phyloP scores from a whole-genome alignment of 2,329 filamentous ascomycete species.

The Aspergillus viridinutans region DNA sequence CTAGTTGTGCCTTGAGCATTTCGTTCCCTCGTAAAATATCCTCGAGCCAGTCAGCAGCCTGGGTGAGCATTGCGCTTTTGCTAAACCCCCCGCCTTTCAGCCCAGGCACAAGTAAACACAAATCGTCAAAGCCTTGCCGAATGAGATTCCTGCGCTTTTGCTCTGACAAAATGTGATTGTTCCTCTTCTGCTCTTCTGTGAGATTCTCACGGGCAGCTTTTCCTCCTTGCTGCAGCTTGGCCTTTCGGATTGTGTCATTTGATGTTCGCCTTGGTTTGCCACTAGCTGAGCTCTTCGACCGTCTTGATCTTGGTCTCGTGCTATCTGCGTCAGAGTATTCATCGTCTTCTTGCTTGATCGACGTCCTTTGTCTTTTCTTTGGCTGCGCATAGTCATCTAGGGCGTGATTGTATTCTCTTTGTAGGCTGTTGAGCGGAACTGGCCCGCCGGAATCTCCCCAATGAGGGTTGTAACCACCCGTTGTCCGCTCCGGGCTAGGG shows the following conservation, averaged over 20 bases:
- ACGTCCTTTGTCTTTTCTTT: conserved; percentile 29
- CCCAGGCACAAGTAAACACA: conserved; percentile 72
- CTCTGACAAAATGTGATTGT: conserved; percentile 83
- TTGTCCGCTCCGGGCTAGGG: conserved; percentile 49
- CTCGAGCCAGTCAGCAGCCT: conserved; percentile 75
- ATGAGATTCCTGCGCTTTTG: conserved; percentile 81
- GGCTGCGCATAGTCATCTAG: conserved; percentile 24
- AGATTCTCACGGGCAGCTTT: conserved; percentile 55
- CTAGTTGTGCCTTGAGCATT: conserved; percentile 52
- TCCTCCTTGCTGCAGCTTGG: conserved; percentile 22
- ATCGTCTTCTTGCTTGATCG: conserved; percentile 41
- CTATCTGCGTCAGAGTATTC: conserved; percentile 33
- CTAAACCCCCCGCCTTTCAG: conserved; percentile 71
- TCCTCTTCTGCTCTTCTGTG: conserved; percentile 73
- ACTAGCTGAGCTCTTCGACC: conserved; percentile 44
- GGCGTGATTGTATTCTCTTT: conserved; percentile 13
- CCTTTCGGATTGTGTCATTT: conserved; percentile 35
- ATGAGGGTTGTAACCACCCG: conserved; percentile 7
- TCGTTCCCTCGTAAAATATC: conserved; percentile 67
- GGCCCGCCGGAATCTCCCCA: conserved; percentile 13
- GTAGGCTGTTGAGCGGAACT: conserved; percentile 6
- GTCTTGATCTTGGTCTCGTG: conserved; percentile 40
- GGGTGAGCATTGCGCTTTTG: conserved; percentile 73
- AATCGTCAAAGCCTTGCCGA: conserved; percentile 74
- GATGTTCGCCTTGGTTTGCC: conserved; percentile 31